Percentiles rank a stretch among this genome's conserved stretches.
Conservation (phyloP, 305 asterid species). For the Rubia tinctorum region DNA sequence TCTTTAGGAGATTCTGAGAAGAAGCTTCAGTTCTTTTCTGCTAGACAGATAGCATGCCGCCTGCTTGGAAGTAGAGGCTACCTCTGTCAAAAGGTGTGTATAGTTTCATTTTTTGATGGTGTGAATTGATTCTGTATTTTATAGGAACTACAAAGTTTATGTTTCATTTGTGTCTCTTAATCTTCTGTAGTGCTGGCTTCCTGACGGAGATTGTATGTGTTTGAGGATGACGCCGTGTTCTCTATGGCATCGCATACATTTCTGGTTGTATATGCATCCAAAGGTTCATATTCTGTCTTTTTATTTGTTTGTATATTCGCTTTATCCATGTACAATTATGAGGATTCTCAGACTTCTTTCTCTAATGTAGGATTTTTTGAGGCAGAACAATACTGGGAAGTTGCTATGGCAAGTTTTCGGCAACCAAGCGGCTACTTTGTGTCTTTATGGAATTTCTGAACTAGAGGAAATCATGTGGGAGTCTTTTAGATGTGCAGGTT, state of each 20-base stretch:
- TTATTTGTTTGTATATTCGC: slow-evolving; percentile 14
- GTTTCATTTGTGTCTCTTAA: slow-evolving; percentile 8
- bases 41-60: slow-evolving; percentile 95
- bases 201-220: slow-evolving; percentile 80
- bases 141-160: background rate
- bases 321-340: background rate
- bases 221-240: slow-evolving; percentile 44
- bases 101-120: slow-evolving; percentile 9
- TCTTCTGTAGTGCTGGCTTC: slow-evolving; percentile 77
- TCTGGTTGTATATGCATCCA: slow-evolving; percentile 99
- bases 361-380: slow-evolving; percentile 70
- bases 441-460: slow-evolving; percentile 85
- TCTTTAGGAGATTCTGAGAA: slow-evolving; percentile 63
- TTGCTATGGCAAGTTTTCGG: slow-evolving; percentile 90
- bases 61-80: slow-evolving; percentile 93
- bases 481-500: slow-evolving; percentile 64
- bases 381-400: slow-evolving; percentile 98
- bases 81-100: slow-evolving; percentile 85
- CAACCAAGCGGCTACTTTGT: slow-evolving; percentile 61
- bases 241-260: slow-evolving; percentile 57
- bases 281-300: slow-evolving; percentile 48
- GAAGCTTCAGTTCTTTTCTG: slow-evolving; percentile 85
- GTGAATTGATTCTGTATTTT: slow-evolving; percentile 4
- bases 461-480: slow-evolving; percentile 93
- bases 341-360: slow-evolving; percentile 10